phyloP scores from a whole-genome alignment of 2,329 filamentous ascomycete genomes.

The Stagonosporopsis chrysanthemi region DNA sequence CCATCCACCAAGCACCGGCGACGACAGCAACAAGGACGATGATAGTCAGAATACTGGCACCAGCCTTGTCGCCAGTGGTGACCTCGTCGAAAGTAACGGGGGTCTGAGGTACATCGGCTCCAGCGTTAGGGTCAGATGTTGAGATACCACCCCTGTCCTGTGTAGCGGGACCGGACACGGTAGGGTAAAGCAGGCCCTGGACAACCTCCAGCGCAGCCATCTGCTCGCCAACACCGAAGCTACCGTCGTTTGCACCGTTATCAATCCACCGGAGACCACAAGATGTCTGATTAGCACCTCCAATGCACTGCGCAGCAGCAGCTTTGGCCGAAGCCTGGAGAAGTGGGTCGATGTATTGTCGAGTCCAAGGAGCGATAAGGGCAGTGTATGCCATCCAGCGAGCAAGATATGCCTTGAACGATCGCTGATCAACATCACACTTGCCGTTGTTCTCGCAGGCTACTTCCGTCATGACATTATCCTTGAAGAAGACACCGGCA shows the following conservation, averaged over 20 bases:
- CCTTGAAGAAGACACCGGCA: conserved; percentile 54
- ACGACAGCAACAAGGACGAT: conserved; percentile 63
- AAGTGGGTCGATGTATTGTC: conserved; percentile 57
- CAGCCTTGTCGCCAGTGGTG: conserved; percentile 69
- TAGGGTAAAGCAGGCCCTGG: conserved; percentile 53
- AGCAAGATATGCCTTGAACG: conserved; percentile 55
- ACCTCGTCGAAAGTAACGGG: conserved; percentile 49
- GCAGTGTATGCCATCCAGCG: conserved; percentile 54
- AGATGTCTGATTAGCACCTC: conserved; percentile 55
- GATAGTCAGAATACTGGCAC: conserved; percentile 71
- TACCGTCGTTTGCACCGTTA: conserved; percentile 55
- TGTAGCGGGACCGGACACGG: conserved; percentile 51
- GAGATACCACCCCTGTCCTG: conserved; percentile 62
- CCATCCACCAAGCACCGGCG: conserved; percentile 64
- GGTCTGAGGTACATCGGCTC: conserved; percentile 39
- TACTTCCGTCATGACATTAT: conserved; percentile 57
- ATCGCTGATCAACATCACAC: conserved; percentile 58
- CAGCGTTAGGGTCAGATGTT: conserved; percentile 55
- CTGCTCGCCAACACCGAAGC: conserved; percentile 64
- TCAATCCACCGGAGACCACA: conserved; percentile 58
- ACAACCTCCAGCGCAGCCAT: conserved; percentile 66
- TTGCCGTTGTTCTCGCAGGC: conserved; percentile 56
- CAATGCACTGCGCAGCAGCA: conserved; percentile 63
- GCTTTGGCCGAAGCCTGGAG: conserved; percentile 63
- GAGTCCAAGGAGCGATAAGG: conserved; percentile 50